These are phyloP conservation scores for Euphorbia corollata DNA, from an alignment of 441 rosid species.

Conservation along the genomic window DNA sequence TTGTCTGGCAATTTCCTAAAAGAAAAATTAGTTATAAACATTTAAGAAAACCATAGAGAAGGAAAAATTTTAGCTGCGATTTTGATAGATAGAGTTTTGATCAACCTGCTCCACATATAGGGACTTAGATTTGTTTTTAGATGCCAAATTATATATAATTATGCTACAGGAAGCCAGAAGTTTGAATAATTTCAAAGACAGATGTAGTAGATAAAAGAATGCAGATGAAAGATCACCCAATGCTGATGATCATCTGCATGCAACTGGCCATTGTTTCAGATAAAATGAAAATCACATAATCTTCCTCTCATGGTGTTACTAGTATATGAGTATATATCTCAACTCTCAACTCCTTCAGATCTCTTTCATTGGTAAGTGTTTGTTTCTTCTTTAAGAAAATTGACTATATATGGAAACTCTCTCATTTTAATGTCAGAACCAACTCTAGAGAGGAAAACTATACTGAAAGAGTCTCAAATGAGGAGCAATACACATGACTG, in stretches of 20 bases:
- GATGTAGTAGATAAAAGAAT: not conserved
- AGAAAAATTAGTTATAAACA: slow-evolving; percentile 12
- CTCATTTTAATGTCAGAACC: not conserved
- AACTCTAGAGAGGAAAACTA: not conserved
- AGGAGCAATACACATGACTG: not conserved
- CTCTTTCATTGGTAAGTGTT: not conserved
- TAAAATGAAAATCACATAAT: not conserved
- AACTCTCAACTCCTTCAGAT: not conserved
- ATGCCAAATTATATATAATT: not conserved
- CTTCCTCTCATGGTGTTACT: not conserved
- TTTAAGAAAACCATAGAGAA: not conserved
- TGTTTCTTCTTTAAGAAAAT: not conserved
- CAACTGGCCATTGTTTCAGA: not conserved
- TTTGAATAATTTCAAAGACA: not conserved
- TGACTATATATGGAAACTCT: not conserved
- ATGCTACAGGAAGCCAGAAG: not conserved
- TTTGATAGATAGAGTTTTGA: not conserved
- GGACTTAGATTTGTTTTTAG: not conserved
- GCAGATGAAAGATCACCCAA: slow-evolving; percentile 6
- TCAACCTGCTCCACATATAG: not conserved
- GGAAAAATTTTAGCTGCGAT: not conserved
- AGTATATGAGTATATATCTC: too few relatives aligned
- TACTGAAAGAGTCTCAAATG: not conserved
- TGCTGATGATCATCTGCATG: not conserved
- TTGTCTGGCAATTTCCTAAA: slow-evolving; percentile 86